phyloP scores from a whole-genome alignment of 805 yeast genomes.

The Starmerella kuoi region DNA sequence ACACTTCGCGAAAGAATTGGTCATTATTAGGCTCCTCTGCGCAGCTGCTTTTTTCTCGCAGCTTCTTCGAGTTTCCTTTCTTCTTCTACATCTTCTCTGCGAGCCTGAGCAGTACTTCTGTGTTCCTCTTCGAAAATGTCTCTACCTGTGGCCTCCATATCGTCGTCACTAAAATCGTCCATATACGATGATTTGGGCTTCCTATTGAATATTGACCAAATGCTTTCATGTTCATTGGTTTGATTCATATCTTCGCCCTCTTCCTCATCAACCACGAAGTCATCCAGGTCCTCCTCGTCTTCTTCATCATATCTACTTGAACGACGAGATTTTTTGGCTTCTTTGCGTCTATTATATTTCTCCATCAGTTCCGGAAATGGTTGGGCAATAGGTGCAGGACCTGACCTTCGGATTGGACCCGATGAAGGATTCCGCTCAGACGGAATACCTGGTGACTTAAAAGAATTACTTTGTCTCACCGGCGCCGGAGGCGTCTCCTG shows the following conservation, averaged over 20 bases:
- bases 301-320: slow-evolving; percentile 28
- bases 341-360: not conserved
- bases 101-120: slow-evolving; percentile 53
- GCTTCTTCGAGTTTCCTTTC: slow-evolving; percentile 37
- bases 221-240: slow-evolving; percentile 37
- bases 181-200: slow-evolving; percentile 39
- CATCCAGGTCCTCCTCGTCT: slow-evolving; percentile 38
- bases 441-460: not conserved
- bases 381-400: slow-evolving; percentile 23
- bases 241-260: slow-evolving; percentile 28
- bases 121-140: slow-evolving; percentile 79
- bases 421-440: not conserved
- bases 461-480: not conserved
- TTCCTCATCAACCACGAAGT: slow-evolving; percentile 49
- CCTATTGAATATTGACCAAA: slow-evolving; percentile 71
- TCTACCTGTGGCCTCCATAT: slow-evolving; percentile 92
- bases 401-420: slow-evolving; percentile 1
- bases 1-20: no score
- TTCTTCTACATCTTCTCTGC: slow-evolving; percentile 64
- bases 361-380: slow-evolving; percentile 21
- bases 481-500: not conserved
- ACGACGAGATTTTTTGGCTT: slow-evolving; percentile 8
- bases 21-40: no score
- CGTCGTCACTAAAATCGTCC: slow-evolving; percentile 39
- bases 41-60: slow-evolving; percentile 20